Base-by-base conservation (phyloP, 805 yeast genomes). In the Yarrowia sp. region DNA sequence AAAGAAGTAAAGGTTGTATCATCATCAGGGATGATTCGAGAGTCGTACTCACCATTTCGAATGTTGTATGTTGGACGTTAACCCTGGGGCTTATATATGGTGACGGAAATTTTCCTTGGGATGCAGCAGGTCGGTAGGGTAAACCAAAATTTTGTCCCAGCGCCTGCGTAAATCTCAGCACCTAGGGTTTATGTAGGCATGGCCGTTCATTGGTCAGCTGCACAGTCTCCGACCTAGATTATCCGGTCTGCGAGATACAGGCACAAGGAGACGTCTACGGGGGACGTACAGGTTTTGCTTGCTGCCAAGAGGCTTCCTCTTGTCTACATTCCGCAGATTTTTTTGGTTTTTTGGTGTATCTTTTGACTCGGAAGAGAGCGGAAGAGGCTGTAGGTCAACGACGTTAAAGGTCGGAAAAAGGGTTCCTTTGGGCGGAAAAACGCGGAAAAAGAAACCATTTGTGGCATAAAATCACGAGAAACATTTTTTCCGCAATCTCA, bases 1-100 rank as follows among this genome's bases (percentile, higher is more conserved):
- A 70, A 67, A 67, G 74, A 72, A 72, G 72, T 68, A 61, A 65
- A 65, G 76, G 74, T 70, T 65, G 64, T 70, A 64, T 73, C 77
- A 74, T 74, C 77, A 74, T 51, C 41, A 51, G 58, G 32, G 58
- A 51, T 51, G 58, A 51, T 35, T n/a, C 8, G 25, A 33, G 13
- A 21, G 18, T 22, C 13, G 58, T 6, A 51, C 58, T 51, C 58
- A 51, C 58, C 35, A 51, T 51, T 51, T 51, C 21, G 31, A 47
- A 33, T 47, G 56, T 24, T 51, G 58, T 51, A 51, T 35, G 31
- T 51, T 16, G n/a, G 24, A 38, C 16, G 4, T 32, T 32, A 32
- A 21, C 32, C 42, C 24, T 51, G 42, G 58, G 58, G 41, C 42
- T 35, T 51, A 51, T 51, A 51, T 51, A 51, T 22, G 36, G 55